phyloP scores from a whole-genome alignment of 768 basidiomycete species.

The Tylopilus subfusipes region DNA sequence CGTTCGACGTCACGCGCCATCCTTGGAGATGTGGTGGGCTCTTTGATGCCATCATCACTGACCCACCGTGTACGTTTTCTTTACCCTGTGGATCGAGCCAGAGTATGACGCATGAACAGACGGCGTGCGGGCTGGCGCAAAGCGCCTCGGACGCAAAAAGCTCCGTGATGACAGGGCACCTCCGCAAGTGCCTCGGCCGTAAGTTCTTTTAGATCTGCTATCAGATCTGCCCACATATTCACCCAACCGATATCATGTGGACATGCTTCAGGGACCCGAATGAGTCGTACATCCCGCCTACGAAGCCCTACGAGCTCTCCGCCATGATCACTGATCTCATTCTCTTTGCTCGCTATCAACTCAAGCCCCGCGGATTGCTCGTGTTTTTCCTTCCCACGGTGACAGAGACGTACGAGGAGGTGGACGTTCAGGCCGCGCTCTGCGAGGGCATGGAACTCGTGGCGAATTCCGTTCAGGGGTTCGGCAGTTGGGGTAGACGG shows the following conservation, averaged over 20 bases:
- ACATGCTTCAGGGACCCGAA: conserved; percentile 34
- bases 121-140: conserved; percentile 87
- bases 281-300: conserved; percentile 83
- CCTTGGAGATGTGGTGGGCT: conserved; percentile 87
- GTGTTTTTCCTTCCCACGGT: conserved; percentile 96
- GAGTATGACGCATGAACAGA: conserved; percentile 44
- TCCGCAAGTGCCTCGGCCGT: conserved; percentile 43
- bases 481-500: conserved; percentile 91
- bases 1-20: conserved; percentile 89
- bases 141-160: conserved; percentile 70
- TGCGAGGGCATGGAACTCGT: conserved; percentile 87
- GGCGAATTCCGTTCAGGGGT: conserved; percentile 87
- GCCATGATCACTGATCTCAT: conserved; percentile 80
- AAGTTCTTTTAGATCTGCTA: conserved; percentile 20
- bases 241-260: not conserved
- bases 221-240: not conserved
- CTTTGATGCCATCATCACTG: conserved; percentile 93
- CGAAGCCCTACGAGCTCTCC: conserved; percentile 88
- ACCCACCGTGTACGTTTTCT: conserved; percentile 77
- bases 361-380: conserved; percentile 82
- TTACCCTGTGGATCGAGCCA: not conserved
- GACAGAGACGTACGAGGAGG: conserved; percentile 83
- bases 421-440: conserved; percentile 76
- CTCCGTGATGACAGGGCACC: conserved; percentile 27
- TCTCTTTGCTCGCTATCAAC: conserved; percentile 72